Percentiles rank a stretch among this genome's conserved stretches.
Evolutionary conservation across 306 rosid species (phyloP).

Genomic region (Castanea crenata): DNA sequence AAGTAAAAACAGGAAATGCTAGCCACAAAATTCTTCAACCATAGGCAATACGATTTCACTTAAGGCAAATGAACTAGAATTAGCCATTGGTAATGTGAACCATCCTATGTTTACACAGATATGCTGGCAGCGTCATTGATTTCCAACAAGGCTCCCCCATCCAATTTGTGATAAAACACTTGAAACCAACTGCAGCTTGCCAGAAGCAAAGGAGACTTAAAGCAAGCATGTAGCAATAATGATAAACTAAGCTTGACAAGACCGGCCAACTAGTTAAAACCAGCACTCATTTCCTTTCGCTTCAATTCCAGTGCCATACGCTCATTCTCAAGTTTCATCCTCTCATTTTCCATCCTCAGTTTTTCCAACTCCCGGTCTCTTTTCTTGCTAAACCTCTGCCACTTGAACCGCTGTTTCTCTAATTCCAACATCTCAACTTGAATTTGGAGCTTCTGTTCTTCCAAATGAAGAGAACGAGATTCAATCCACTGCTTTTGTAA

Average conservation of each 20-base stretch:
- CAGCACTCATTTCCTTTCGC: slow-evolving; percentile 53
- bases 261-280: slow-evolving; percentile 42
- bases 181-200: slow-evolving; percentile 28
- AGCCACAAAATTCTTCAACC: slow-evolving; percentile 20
- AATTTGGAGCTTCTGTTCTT: slow-evolving; percentile 83
- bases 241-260: slow-evolving; percentile 20
- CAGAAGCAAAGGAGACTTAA: slow-evolving; percentile 6
- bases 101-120: slow-evolving; percentile 19
- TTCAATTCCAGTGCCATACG: slow-evolving; percentile 63
- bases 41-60: slow-evolving; percentile 17
- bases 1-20: slow-evolving; percentile 23
- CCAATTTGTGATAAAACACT: slow-evolving; percentile 25
- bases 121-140: slow-evolving; percentile 17
- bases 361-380: slow-evolving; percentile 79
- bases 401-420: slow-evolving; percentile 74
- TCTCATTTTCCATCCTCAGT: slow-evolving; percentile 76
- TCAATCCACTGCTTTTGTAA: slow-evolving; percentile 73
- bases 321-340: slow-evolving; percentile 86
- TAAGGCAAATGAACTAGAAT: slow-evolving; percentile 22
- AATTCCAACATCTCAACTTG: slow-evolving; percentile 72
- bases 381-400: slow-evolving; percentile 80
- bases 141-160: slow-evolving; percentile 26
- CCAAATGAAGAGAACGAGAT: slow-evolving; percentile 61
- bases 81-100: slow-evolving; percentile 23
- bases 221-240: slow-evolving; percentile 12